Evolutionary conservation across 2,329 filamentous ascomycete genomes (phyloP).

Genomic region (Colletotrichum falcatum): DNA sequence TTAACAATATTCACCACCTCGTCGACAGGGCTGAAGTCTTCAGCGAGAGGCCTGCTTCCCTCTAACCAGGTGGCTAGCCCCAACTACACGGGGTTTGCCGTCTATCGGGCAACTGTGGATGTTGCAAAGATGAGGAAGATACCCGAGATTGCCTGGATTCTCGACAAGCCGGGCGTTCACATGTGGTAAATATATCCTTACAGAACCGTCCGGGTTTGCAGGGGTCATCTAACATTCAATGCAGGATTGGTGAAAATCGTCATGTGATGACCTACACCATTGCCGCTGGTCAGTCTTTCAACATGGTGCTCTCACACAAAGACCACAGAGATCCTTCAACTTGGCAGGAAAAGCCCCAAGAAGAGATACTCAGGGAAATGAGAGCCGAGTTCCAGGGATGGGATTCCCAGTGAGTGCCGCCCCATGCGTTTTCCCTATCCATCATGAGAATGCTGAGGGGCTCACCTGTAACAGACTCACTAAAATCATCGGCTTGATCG

Average conservation of each 20-base stretch:
- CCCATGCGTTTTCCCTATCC: not conserved
- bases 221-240: not conserved
- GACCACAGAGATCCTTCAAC: conserved; percentile 51
- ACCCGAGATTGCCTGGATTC: conserved; percentile 53
- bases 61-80: conserved; percentile 36
- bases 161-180: conserved; percentile 54
- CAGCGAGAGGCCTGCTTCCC: conserved; percentile 43
- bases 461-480: conserved; percentile 46
- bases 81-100: conserved; percentile 53
- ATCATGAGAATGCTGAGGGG: not conserved
- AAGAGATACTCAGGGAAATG: conserved; percentile 50
- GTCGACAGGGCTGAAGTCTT: conserved; percentile 48
- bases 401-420: conserved; percentile 47
- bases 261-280: conserved; percentile 62
- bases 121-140: conserved; percentile 51
- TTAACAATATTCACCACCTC: too few relatives aligned
- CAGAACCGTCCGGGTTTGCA: not conserved
- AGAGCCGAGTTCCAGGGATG: conserved; percentile 49
- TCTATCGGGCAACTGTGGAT: conserved; percentile 56
- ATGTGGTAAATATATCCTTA: conserved; percentile 48
- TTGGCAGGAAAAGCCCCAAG: conserved; percentile 44
- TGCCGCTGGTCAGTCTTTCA: conserved; percentile 55
- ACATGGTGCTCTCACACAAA: conserved; percentile 59
- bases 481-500: conserved; percentile 52
- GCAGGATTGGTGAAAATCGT: conserved; percentile 54